Base-by-base conservation (phyloP, 2,329 filamentous ascomycete genomes). In the Paraphaeosphaeria sporulosa region DNA sequence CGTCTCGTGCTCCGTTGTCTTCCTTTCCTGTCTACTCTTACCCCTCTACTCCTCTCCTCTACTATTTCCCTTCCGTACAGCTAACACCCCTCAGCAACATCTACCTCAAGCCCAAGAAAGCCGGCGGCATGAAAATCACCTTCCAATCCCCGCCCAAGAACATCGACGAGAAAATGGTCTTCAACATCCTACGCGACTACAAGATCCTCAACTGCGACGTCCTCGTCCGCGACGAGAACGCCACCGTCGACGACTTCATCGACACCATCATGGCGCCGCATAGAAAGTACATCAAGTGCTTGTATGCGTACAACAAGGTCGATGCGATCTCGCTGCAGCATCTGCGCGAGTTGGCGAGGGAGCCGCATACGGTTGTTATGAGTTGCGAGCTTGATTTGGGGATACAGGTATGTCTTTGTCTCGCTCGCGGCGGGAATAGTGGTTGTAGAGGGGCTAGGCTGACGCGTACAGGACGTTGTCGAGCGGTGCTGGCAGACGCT, bases 261-360 rank as follows among this genome's bases (percentile, higher is more conserved):
- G 95, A 99, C 78, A 93, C 97, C 63, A 97, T 99, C 80, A 98
- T 98, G 94, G 96, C 95, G 80, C 93, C 97, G 76, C 95, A 99
- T 83, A 86, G 95, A 75, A 99, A 96, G 79, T 99, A 99, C 84
- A 97, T 99, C 83, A 87, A 87, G 75, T 90, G 88, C 59, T 85
- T 99, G 34, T 99, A 99, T 81, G 94, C 98, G 34, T 99, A 99
- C 88, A 99, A 99, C 90, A 99, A 99, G 82, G 96, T 99, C 81
- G 95, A 99, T 82, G 90, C 88, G 77, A 92, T 99, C 62, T 94
- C 91, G 44, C 87, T 99, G 66, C 93, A 97, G 76, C 96, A 96
- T 80, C 87, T 99, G 50, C 92, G 99, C 83, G 89, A 90, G 76
- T 85, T 99, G 23, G 95, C 96, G 5, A 89, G 93, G 62, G 96